These are phyloP conservation scores for Pseudotsuga menziesii DNA, from an alignment of 75 land plant species.

Conservation along the genomic window DNA sequence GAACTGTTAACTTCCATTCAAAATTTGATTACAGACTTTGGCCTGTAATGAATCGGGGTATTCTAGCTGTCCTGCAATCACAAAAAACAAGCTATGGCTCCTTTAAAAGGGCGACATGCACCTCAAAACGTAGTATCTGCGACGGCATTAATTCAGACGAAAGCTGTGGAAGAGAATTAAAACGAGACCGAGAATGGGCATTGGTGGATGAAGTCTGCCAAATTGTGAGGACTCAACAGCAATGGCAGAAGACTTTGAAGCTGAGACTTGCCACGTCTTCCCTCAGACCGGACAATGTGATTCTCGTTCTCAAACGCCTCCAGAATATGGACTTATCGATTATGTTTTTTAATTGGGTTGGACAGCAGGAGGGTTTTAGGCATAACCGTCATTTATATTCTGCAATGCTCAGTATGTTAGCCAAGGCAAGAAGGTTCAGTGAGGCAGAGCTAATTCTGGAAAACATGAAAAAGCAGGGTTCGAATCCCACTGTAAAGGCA, in stretches of 20 bases:
- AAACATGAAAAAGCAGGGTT: not conserved
- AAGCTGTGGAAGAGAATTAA: not conserved
- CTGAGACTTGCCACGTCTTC: not conserved
- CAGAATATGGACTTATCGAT: not conserved
- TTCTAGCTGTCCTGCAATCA: not conserved
- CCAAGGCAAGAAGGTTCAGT: not conserved
- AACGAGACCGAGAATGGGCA: not conserved
- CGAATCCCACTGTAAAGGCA: not conserved
- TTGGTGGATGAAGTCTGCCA: not conserved
- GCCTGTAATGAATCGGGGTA: slow-evolving; percentile 1
- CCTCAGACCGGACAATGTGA: not conserved
- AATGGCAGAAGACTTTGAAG: not conserved
- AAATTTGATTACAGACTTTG: not conserved
- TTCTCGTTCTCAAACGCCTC: slow-evolving; percentile 4
- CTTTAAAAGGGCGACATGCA: not conserved
- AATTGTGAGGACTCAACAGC: slow-evolving; percentile 4
- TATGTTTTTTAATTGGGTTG: slow-evolving; percentile 1
- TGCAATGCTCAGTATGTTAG: slow-evolving; percentile 1
- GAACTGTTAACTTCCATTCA: not conserved
- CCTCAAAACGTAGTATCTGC: not conserved
- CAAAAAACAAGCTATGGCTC: too few relatives aligned
- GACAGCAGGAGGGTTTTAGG: not conserved
- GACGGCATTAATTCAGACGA: too few relatives aligned
- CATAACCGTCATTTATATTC: not conserved
- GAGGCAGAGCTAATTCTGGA: not conserved